Evolutionary conservation across 2,329 filamentous ascomycete species (phyloP), one percentile per base, ranked within the genome.

Genomic region (Escovopsis sp.): DNA sequence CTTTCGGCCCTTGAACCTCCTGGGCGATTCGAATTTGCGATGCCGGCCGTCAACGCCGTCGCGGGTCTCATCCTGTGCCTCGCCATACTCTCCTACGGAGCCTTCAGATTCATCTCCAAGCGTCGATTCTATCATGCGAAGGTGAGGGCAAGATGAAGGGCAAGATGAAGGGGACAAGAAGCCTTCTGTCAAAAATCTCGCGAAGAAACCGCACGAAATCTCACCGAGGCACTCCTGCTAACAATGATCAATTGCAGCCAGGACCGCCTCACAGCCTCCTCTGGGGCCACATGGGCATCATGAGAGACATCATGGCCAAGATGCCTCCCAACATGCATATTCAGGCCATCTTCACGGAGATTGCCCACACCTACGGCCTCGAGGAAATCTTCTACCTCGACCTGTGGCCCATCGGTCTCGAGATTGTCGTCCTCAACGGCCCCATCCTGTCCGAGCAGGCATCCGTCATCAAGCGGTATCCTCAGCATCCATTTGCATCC

Each of bases 351-450:
- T 47, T 50, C 32, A 56, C 53, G 12, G 44, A 51, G 38, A 46
- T 55, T 19, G 47, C 49, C 4, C 47, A 49, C 12, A 49, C 48
- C 18, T 55, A 57, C 44, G 38, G 46, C 30, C 46, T 58, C 11
- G 42, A 50, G 12, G 55, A 51, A 37, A 42, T 59, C 30, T 58
- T 51, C 43, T 58, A 58, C 42, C 45, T 59, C 26, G 55, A 59
- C 42, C 47, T 57, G n/a, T 58, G 55, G 55, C 56, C 56, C 4
- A 35, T 58, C 19, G 48, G 47, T 34, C 47, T 50, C n/a, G 46
- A 49, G 6, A 51, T 51, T 33, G 46, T 56, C 26, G 44, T 59
- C 37, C 37, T 58, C 42, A 51, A 48, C 12, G 49, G 53, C 26
- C 55, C 55, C 11, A 49, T 52, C 4, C 46, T 53, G 15, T 48